Evolutionary conservation across 495 filamentous ascomycete species (phyloP), one percentile per base, ranked within the genome.

Genomic region (Polyplosphaeria fusca): DNA sequence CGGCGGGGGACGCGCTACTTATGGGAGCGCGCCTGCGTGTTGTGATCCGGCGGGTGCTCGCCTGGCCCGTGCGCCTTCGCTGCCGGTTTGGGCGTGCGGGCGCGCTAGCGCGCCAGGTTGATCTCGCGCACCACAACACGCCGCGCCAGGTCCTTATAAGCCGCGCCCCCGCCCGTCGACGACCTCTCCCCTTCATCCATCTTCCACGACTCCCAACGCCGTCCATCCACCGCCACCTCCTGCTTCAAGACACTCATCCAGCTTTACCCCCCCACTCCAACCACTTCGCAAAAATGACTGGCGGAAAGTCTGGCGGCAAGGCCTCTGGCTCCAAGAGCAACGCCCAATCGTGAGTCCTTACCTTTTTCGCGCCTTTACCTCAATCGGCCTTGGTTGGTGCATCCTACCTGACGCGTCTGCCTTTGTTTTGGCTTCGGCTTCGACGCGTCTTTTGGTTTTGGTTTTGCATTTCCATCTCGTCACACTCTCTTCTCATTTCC

Each of bases 241-340:
- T 53, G 58, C 45, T 58, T 48, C 61, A 65, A 74, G 67, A 61
- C 68, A 70, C 68, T 24, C 46, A 25, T 47, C 37, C 56, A 56
- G 43, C 55, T 61, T 46, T 44, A 66, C 52, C 52, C 47, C 9
- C 38, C 25, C 32, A 18, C 39, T 39, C 71, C 68, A 74, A 67
- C 72, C 50, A 72, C 83, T n/a, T n/a, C n/a, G n/a, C n/a, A 86
- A 95, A 90, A 86, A 96, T 96, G 91, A 95, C 91, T 88, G 85
- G 84, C 79, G 89, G 91, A 79, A 96, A 96, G 80, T 96, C 91
- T 72, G 91, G 91, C 77, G 91, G 91, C 84, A 96, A 96, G 85
- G 89, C 91, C 79, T 89, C 86, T 77, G 88, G 89, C 77, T 84
- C 83, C 83, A 96, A 96, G 88, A 63, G 60, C 52, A 93, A 86